Percentiles rank a stretch among this genome's conserved stretches.
Evolutionary conservation across 352 stramenopile genomes (phyloP).

Genomic region (Phytophthora sp.): DNA sequence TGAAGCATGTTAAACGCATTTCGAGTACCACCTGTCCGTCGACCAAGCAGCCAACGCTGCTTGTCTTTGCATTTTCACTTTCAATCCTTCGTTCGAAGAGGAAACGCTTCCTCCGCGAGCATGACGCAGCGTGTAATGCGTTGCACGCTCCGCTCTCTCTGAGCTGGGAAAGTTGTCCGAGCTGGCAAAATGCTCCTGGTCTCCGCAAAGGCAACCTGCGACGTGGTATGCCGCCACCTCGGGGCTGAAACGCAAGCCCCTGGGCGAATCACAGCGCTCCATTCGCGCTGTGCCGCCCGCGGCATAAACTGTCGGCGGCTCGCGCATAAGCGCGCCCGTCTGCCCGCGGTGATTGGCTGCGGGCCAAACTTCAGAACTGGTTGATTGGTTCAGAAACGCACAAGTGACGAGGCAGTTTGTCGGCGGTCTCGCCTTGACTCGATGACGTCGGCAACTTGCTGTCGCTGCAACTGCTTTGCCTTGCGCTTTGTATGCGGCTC

Average conservation of each 20-base stretch:
- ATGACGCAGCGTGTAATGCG: too few species aligned
- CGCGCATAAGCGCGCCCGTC: slow-evolving; percentile 26
- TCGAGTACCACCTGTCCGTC: slow-evolving; percentile 6
- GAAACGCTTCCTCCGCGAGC: too few species aligned
- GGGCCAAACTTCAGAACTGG: too few species aligned
- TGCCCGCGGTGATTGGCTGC: too few species aligned
- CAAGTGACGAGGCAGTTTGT: slow-evolving; percentile 32
- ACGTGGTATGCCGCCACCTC: slow-evolving; percentile 30
- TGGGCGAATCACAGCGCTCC: slow-evolving; percentile 7
- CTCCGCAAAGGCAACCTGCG: slow-evolving; percentile 22
- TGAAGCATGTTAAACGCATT: slow-evolving; percentile 11
- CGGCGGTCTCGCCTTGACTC: slow-evolving; percentile 16
- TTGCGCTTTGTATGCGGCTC: slow-evolving; percentile 20
- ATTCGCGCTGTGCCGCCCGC: slow-evolving; percentile 11
- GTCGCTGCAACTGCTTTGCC: slow-evolving; percentile 9
- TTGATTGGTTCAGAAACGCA: slow-evolving; percentile 28
- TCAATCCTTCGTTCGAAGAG: too few species aligned
- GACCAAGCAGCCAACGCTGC: slow-evolving; percentile 15
- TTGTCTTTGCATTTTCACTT: slow-evolving; percentile 27
- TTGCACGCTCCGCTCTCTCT: too few species aligned
- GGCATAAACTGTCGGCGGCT: slow-evolving; percentile 13
- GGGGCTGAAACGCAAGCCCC: slow-evolving; percentile 13
- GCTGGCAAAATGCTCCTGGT: too few species aligned
- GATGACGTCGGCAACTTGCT: slow-evolving; percentile 8
- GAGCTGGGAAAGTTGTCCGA: too few species aligned